Evolutionary conservation across 2,329 filamentous ascomycete species (phyloP), one percentile per base, ranked within the genome.

Genomic region (Botrytis squamosa): DNA sequence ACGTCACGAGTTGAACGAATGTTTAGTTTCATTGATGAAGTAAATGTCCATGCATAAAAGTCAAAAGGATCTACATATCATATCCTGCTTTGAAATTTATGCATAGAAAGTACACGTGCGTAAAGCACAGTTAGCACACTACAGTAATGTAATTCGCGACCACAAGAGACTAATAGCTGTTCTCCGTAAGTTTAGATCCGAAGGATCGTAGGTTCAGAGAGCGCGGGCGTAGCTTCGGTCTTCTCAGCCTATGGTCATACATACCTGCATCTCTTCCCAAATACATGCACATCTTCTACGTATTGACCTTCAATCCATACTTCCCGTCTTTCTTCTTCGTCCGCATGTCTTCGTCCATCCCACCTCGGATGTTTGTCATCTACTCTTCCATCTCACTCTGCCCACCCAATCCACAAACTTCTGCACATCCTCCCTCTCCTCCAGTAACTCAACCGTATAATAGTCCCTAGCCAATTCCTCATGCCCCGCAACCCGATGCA

Each of bases 401-500:
- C 89, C 87, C 73, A 93, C 91, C 93, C 93, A 97, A 68, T 81
- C 84, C 16, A 89, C 91, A 87, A 92, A 96, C 76, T 84, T 86
- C 82, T 86, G 84, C 18, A 96, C 90, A 84, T 94, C 92, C 59
- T 93, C 90, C 81, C 92, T 88, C 78, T 86, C 88, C 80, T 91
- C 80, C 75, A 97, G 84, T 77, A 87, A 82, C 72, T 95, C 93
- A 10, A 96, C 88, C 0, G 90, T 95, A 83, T 90, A 93, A 80
- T 87, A 94, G 71, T 90, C 84, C 77, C 87, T 86, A 22, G 93
- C 94, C 77, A 97, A 83, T 78, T 92, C 92, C 85, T 97, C 93
- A 80, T 96, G 93, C 7, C 84, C 86, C 49, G 89, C 91, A 80
- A 94, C 88, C 57, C 89, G 84, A 84, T 97, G 94, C 81, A 97